Base-by-base conservation (phyloP, 2,329 filamentous ascomycete genomes). In the Diaporthe citriasiana region DNA sequence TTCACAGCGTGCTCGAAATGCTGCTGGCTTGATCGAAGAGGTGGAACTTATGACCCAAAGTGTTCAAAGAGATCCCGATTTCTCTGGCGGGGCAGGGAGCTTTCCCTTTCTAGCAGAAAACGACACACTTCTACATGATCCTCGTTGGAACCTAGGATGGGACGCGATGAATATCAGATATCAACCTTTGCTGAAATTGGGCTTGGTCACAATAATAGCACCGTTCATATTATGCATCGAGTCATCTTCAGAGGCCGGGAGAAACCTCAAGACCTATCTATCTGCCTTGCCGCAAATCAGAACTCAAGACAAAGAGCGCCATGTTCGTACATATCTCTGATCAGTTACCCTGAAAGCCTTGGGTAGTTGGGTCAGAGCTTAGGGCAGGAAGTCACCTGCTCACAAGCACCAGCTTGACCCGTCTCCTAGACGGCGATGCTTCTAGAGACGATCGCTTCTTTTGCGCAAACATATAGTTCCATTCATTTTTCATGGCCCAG, bases 401-500 rank as follows among this genome's bases (percentile, higher is more conserved):
- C 25, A 33, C 27, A 33, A 9, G 56, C 40, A 27, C 10, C 40
- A 70, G 17, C 8, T 25, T 10, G 25, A 47, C 7, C 42, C 7
- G 4, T 25, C 15, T 33, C 51, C 15, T 6, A 17, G 22, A 35
- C 12, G 17, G 19, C 12, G n/a, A 25, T 33, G n/a, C 66, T 25
- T n/a, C 45, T 22, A 53, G 10, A 12, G 27, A 70, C 17, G 17
- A 22, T 13, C 9, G 45, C 45, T n/a, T 42, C 3, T 33, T 45
- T 13, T 50, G n/a, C 13, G 47, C 42, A 53, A 71, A 55, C 70
- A 63, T 33, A 33, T 33, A 53, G 56, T 63, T 71, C 56, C 56
- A 71, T 71, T 71, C 38, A 38, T 60, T 63, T 55, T n/a, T 35
- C 56, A 42, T 55, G 56, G 45, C 70, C n/a, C 70, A 51, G 50